These are phyloP conservation scores for Cystobasidium pallidum DNA, from an alignment of 1,284 basidiomycete genomes.

Conservation along the genomic window DNA sequence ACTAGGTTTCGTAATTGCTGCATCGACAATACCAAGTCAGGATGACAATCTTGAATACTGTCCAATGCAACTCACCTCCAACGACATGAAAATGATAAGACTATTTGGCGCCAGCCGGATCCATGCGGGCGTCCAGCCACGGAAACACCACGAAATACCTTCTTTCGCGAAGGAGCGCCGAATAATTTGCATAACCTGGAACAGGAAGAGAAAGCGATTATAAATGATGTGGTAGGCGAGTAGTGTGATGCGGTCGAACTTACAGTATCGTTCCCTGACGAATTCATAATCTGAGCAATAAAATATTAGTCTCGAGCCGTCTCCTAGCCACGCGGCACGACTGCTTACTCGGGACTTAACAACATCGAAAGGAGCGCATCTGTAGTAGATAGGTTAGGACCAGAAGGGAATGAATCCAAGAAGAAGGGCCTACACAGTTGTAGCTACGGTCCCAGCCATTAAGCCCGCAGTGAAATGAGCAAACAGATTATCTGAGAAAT, in stretches of 20 bases:
- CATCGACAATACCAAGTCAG: background rate
- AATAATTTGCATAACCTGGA: constrained; percentile 73
- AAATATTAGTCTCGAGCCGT: background rate
- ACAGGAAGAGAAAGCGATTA: too few species aligned
- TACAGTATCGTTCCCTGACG: constrained; percentile 74
- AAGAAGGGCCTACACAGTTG: constrained; percentile 65
- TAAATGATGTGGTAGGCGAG: too few species aligned
- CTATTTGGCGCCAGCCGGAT: constrained; percentile 48
- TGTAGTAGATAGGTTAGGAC: background rate
- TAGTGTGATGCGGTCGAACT: constrained; percentile 54
- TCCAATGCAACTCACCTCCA: constrained; percentile 15
- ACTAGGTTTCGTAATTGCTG: constrained; percentile 38
- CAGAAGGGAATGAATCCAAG: background rate
- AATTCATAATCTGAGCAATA: constrained; percentile 77
- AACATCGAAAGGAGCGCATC: constrained; percentile 86
- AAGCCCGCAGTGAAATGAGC: constrained; percentile 84
- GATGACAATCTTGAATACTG: background rate
- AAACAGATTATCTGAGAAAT: constrained; percentile 77
- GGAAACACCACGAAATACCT: constrained; percentile 89
- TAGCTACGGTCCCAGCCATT: constrained; percentile 85
- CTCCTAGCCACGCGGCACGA: background rate
- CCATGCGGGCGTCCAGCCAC: constrained; percentile 62
- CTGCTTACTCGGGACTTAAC: constrained; percentile 66
- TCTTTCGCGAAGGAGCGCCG: constrained; percentile 72
- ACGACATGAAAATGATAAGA: constrained; percentile 30